Conservation (phyloP, 768 basidiomycete genomes). For the Suillus placidus region DNA sequence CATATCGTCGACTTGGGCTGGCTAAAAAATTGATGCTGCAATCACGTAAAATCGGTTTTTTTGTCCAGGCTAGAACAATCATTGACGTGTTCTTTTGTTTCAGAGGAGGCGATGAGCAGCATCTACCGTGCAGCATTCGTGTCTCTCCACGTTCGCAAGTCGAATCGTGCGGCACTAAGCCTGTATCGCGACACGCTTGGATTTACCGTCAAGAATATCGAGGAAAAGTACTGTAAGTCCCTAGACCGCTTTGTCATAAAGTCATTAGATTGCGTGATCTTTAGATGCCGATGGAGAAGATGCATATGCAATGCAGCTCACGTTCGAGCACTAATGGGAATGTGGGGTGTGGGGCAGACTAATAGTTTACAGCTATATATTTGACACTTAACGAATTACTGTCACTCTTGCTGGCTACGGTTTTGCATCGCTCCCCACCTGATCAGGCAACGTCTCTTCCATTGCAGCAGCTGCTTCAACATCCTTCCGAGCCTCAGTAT, state of each 20-base stretch:
- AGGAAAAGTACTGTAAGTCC: conserved; percentile 89
- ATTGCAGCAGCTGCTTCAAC: conserved; percentile 15
- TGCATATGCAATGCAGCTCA: conserved; percentile 87
- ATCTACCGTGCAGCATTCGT: conserved; percentile 86
- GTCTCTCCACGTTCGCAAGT: conserved; percentile 90
- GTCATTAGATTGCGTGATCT: conserved; percentile 14
- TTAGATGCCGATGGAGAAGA: conserved; percentile 94
- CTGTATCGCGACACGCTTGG: conserved; percentile 90
- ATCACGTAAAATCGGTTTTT: conserved; percentile 64
- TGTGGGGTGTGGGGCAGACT: background rate
- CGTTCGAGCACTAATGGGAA: conserved; percentile 42
- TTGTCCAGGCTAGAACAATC: background rate
- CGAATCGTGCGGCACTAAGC: conserved; percentile 89
- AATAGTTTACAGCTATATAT: conserved; percentile 15
- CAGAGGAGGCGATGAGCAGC: conserved; percentile 90
- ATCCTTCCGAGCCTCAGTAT: conserved; percentile 12
- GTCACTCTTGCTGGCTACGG: conserved; percentile 9
- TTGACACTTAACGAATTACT: conserved; percentile 14
- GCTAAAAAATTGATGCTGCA: conserved; percentile 95
- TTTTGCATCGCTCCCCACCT: background rate
- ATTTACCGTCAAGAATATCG: conserved; percentile 83
- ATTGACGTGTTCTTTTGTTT: conserved; percentile 10
- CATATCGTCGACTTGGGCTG: conserved; percentile 87
- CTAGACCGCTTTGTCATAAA: background rate
- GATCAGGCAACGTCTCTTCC: conserved; percentile 5